Percentiles rank a stretch among this genome's conserved stretches.
These are phyloP conservation scores for Penicillium sp. DNA, from an alignment of 2,329 filamentous ascomycete genomes.

Conservation along the genomic window DNA sequence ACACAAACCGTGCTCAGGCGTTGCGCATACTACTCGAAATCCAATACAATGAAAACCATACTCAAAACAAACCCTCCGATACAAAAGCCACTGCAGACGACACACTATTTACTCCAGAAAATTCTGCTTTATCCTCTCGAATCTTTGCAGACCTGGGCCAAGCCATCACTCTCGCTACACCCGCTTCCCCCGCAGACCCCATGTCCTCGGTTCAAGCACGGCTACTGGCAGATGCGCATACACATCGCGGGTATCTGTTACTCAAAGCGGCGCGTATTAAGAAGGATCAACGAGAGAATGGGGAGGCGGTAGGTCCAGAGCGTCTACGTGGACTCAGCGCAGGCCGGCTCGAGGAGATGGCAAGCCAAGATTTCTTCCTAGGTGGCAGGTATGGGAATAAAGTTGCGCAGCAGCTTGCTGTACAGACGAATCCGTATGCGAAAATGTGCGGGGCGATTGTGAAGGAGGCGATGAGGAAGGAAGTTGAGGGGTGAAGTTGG, in stretches of 20 bases:
- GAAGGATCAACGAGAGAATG: constrained; percentile 8
- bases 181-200: constrained; percentile 35
- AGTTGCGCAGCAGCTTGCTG: constrained; percentile 54
- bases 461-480: constrained; percentile 55
- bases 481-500: constrained; percentile 37
- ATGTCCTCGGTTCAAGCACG: constrained; percentile 48
- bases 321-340: constrained; percentile 32
- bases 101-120: constrained; percentile 24
- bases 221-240: constrained; percentile 52
- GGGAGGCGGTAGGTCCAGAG: constrained; percentile 21
- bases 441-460: constrained; percentile 61
- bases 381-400: constrained; percentile 55
- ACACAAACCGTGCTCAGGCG: constrained; percentile 54
- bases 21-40: constrained; percentile 36
- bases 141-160: constrained; percentile 38
- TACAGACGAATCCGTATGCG: constrained; percentile 59
- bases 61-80: not conserved
- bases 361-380: constrained; percentile 52
- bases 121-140: constrained; percentile 17
- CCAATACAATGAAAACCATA: not conserved
- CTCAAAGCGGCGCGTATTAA: constrained; percentile 35
- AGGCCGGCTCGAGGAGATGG: constrained; percentile 51
- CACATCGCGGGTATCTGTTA: constrained; percentile 49
- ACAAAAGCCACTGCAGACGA: constrained; percentile 13
- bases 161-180: constrained; percentile 47